These are phyloP conservation scores for Yamadazyma laniorum DNA, from an alignment of 805 yeast species.

Conservation along the genomic window DNA sequence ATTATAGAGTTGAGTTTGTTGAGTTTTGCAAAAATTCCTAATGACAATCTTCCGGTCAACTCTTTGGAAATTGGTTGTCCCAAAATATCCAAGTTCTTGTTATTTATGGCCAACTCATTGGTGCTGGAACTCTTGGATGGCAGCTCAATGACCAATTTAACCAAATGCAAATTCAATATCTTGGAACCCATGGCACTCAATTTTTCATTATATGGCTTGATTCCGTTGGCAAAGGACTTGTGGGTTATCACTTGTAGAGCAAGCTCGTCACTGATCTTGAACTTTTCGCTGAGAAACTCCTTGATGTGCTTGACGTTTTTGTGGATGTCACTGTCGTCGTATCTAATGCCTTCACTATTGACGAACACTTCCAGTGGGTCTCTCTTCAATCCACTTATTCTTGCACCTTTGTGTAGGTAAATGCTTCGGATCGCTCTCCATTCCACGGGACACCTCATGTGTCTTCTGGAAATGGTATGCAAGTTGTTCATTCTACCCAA, in stretches of 20 bases:
- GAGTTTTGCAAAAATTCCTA: conserved; percentile 52
- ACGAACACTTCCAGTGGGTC: conserved; percentile 56
- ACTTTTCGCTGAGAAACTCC: conserved; percentile 46
- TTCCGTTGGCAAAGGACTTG: conserved; percentile 91
- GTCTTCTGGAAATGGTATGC: no score
- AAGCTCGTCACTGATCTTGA: conserved; percentile 55
- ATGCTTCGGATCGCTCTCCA: conserved; percentile 24
- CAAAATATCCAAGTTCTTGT: conserved; percentile 54
- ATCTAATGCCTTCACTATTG: conserved; percentile 37
- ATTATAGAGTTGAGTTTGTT: conserved; percentile 50
- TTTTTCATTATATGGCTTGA: conserved; percentile 85
- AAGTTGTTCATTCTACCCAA: no score
- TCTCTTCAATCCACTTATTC: conserved; percentile 70
- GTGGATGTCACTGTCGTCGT: conserved; percentile 44
- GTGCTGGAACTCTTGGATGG: conserved; percentile 16
- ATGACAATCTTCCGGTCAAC: conserved; percentile 47
- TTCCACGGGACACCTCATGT: no score
- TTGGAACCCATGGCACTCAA: conserved; percentile 70
- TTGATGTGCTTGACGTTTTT: conserved; percentile 51
- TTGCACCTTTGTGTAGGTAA: conserved; percentile 47
- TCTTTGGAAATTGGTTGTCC: conserved; percentile 56
- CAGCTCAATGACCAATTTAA: conserved; percentile 40
- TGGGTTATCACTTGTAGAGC: conserved; percentile 84
- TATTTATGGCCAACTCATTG: conserved; percentile 41
- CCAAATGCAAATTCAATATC: conserved; percentile 49